Conservation (phyloP, 176 grass and related monocot species). For the Ananas comosus region DNA sequence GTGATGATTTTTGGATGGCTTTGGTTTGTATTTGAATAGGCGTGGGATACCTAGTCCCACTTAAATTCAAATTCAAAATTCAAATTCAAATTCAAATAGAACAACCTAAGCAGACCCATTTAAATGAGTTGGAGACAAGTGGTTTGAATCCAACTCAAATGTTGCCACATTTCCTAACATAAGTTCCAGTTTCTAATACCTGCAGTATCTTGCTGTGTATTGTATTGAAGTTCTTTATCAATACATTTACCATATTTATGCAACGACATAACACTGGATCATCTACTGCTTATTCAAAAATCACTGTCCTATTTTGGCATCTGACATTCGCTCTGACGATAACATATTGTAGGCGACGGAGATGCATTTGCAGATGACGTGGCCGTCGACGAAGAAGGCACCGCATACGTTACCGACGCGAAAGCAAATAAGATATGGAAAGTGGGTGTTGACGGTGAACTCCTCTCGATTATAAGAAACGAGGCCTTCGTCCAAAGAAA, state of each 20-base stretch:
- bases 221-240: background rate
- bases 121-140: no score
- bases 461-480: constrained; percentile 52
- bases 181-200: background rate
- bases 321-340: background rate
- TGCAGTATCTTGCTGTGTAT: background rate
- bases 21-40: no score
- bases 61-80: no score
- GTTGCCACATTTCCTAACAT: no score
- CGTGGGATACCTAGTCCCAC: no score
- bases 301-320: background rate
- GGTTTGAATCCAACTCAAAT: no score
- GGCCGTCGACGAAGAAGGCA: constrained; percentile 61
- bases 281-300: background rate
- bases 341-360: constrained; percentile 40
- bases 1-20: no score
- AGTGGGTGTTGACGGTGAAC: constrained; percentile 47
- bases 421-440: constrained; percentile 83
- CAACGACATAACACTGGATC: background rate
- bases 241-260: background rate
- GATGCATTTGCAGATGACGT: constrained; percentile 65
- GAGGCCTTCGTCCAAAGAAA: constrained; percentile 41
- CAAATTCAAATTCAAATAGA: no score
- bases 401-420: constrained; percentile 66
- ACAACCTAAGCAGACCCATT: no score